Conservation (phyloP, 2,329 filamentous ascomycete genomes). For the Cladosporium sp. region DNA sequence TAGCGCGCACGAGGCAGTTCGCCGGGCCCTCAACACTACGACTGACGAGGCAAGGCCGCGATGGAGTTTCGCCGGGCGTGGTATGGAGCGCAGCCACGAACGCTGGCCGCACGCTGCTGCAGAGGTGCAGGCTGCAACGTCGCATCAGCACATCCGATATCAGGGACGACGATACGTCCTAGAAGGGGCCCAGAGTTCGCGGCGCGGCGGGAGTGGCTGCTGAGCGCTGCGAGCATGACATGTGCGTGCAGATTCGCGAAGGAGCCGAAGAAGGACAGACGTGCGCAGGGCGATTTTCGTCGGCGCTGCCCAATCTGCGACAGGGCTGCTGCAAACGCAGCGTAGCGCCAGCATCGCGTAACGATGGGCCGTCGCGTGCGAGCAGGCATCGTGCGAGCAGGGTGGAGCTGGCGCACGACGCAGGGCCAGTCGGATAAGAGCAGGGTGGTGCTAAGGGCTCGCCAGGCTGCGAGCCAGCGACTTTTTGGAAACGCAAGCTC, state of each 20-base stretch:
- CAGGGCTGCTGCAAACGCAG: background rate
- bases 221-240: background rate
- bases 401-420: background rate
- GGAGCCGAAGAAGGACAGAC: background rate
- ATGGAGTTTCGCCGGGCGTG: background rate
- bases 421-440: constrained; percentile 2
- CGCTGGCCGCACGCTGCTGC: background rate
- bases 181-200: background rate
- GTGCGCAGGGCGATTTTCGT: background rate
- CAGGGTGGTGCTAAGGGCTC: background rate
- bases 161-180: background rate
- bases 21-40: constrained; percentile 6
- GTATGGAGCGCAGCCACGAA: background rate
- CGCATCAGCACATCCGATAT: background rate
- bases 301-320: background rate
- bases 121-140: background rate
- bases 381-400: background rate
- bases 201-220: background rate
- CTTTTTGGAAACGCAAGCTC: background rate
- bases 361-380: constrained; percentile 4
- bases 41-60: background rate
- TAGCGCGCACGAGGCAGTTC: background rate
- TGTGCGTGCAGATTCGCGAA: constrained; percentile 7
- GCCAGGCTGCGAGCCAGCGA: background rate
- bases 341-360: background rate